These are phyloP conservation scores for Wickerhamomyces bovis DNA, from an alignment of 805 yeast species.

Conservation along the genomic window DNA sequence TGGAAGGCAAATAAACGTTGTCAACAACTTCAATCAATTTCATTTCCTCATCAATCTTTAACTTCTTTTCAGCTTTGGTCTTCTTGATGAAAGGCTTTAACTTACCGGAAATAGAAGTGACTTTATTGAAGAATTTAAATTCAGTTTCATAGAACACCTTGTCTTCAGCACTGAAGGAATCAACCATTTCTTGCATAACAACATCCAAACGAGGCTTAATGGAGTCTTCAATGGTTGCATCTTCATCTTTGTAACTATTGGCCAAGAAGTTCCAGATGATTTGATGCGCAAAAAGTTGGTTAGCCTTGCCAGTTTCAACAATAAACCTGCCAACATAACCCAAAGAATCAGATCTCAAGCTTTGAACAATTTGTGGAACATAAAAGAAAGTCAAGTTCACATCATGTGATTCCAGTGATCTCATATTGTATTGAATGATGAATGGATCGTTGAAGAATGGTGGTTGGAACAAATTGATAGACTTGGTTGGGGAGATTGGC, in stretches of 20 bases:
- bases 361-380: slow-evolving; percentile 96
- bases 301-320: slow-evolving; percentile 84
- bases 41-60: slow-evolving; percentile 96
- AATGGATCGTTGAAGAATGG: slow-evolving; percentile 59
- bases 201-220: slow-evolving; percentile 79
- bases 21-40: slow-evolving; percentile 60
- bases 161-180: slow-evolving; percentile 55
- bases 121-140: slow-evolving; percentile 83
- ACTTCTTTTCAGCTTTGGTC: slow-evolving; percentile 92
- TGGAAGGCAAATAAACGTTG: slow-evolving; percentile 90
- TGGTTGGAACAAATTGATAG: slow-evolving; percentile 79
- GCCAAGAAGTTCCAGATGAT: slow-evolving; percentile 98
- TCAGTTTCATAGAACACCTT: slow-evolving; percentile 69
- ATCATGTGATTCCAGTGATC: slow-evolving; percentile 83
- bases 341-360: slow-evolving; percentile 69
- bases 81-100: slow-evolving; percentile 91
- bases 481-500: slow-evolving; percentile 73
- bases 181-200: slow-evolving; percentile 60
- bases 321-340: slow-evolving; percentile 89
- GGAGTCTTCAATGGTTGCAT: slow-evolving; percentile 69
- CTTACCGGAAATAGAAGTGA: slow-evolving; percentile 90
- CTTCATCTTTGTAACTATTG: slow-evolving; percentile 86
- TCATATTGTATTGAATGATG: slow-evolving; percentile 80
- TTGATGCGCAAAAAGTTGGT: slow-evolving; percentile 92
- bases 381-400: slow-evolving; percentile 88